phyloP scores from a whole-genome alignment of 2,329 filamentous ascomycete species.

The Colletotrichum tanaceti region DNA sequence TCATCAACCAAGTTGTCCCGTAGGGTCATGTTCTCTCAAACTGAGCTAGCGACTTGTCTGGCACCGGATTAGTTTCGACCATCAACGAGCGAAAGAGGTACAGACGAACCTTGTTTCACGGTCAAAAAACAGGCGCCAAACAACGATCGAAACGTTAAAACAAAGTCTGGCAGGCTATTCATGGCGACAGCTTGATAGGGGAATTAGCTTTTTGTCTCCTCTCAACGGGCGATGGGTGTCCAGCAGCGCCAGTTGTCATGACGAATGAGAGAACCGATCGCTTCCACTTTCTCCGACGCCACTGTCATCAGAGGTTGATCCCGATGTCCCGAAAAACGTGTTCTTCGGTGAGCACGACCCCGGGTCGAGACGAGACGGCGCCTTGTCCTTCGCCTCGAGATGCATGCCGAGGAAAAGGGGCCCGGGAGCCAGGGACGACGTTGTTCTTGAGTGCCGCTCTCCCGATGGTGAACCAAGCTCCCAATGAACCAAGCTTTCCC shows the following conservation, averaged over 20 bases:
- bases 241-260: neutral
- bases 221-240: neutral
- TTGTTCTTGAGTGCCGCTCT: too few species aligned
- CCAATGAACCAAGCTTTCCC: neutral
- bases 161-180: neutral
- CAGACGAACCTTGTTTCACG: constrained; percentile 1
- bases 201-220: neutral
- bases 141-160: neutral
- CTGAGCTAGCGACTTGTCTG: neutral
- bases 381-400: too few species aligned
- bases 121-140: neutral
- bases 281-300: too few species aligned
- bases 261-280: neutral
- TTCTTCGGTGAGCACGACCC: too few species aligned
- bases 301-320: too few species aligned
- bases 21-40: neutral
- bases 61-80: neutral
- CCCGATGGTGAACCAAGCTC: too few species aligned
- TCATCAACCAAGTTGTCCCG: neutral
- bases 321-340: too few species aligned
- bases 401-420: too few species aligned
- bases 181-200: neutral
- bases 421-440: too few species aligned
- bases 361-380: too few species aligned
- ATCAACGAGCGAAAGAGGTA: neutral